A percentile compares a stretch with the other conserved stretches of the same genome.
Evolutionary conservation across 2,329 filamentous ascomycete species (phyloP).

Genomic region (Cytospora mali): DNA sequence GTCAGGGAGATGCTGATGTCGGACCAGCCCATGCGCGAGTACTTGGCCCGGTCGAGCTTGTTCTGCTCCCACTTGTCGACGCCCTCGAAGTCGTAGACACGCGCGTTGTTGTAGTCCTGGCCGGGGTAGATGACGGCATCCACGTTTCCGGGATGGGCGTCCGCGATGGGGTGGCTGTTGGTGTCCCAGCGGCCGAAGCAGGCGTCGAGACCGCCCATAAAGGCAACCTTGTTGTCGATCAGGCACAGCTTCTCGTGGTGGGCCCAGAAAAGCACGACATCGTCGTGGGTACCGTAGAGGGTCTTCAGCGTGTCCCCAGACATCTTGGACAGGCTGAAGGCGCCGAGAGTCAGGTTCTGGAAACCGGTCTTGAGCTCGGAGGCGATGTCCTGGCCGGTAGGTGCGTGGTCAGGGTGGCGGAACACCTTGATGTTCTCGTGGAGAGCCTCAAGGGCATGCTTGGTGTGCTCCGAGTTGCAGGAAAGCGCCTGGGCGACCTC

Average conservation of each 20-base stretch:
- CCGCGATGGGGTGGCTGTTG: slow-evolving; percentile 80
- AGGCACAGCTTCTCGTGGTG: slow-evolving; percentile 91
- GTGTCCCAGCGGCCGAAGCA: slow-evolving; percentile 91
- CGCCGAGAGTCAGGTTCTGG: slow-evolving; percentile 44
- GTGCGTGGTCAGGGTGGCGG: slow-evolving; percentile 84
- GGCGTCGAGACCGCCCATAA: slow-evolving; percentile 90
- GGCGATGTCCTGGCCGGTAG: slow-evolving; percentile 55
- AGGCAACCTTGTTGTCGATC: slow-evolving; percentile 76
- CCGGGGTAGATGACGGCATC: slow-evolving; percentile 80
- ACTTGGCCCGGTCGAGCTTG: slow-evolving; percentile 78
- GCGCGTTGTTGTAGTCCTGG: slow-evolving; percentile 91
- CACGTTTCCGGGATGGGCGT: slow-evolving; percentile 78
- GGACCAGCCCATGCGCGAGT: slow-evolving; percentile 89
- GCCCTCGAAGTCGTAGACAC: slow-evolving; percentile 78
- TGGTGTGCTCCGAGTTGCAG: slow-evolving; percentile 63
- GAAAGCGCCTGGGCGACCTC: slow-evolving; percentile 83
- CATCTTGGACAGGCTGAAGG: slow-evolving; percentile 63
- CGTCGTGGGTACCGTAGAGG: slow-evolving; percentile 80
- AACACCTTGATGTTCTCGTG: slow-evolving; percentile 88
- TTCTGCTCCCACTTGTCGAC: slow-evolving; percentile 82
- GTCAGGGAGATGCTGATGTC: slow-evolving; percentile 78
- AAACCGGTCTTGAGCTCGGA: slow-evolving; percentile 29
- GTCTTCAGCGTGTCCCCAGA: slow-evolving; percentile 74
- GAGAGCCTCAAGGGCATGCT: slow-evolving; percentile 73
- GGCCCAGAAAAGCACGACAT: slow-evolving; percentile 86